Evolutionary conservation across 2,329 filamentous ascomycete species (phyloP), one percentile per base, ranked within the genome.

Genomic region (Fusarium decemcellulare): DNA sequence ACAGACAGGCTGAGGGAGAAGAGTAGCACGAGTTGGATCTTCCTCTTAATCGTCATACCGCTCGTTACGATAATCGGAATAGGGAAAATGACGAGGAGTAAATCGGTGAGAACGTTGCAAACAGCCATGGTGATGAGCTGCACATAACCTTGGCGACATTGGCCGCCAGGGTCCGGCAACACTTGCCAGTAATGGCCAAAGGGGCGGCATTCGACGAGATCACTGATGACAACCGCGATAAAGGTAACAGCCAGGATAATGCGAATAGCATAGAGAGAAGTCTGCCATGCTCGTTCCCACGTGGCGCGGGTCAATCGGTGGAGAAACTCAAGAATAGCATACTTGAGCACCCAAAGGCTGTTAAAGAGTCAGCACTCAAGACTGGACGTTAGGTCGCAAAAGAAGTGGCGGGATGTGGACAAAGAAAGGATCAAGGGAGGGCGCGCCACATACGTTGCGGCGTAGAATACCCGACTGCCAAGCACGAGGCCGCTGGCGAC

Each of bases 331-430:
- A 95, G 92, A 61, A 98, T 92, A 37, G 95, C 93, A 74, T 92
- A 88, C 79, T 98, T 99, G 68, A 96, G 90, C 72, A 92, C 91
- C 96, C 96, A 99, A 63, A 98, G 90, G 73, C 94, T 97, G 52
- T 53, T 34, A 29, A 12, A 37, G 48, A 29, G 75, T 81, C 70
- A 81, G 76, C 67, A 72, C 58, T 50, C 53, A 29, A 55, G 40
- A 16, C 39, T 43, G 44, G 55, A 54, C 30, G 59, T 42, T 58
- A 44, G 27, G 12, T 23, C n/a, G 40, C 46, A 42, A 30, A 16
- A 6, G n/a, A 37, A 29, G 27, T 50, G 55, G 36, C 57, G 53
- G 27, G 34, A 14, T 44, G 27, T 27, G 34, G 48, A 43, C 23
- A n/a, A 52, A 32, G 18, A 44, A 51, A 30, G 30, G 40, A 9